Evolutionary conservation across 1,139 yeast genomes (phyloP).

Genomic region (Geotrichum carabidarum): DNA sequence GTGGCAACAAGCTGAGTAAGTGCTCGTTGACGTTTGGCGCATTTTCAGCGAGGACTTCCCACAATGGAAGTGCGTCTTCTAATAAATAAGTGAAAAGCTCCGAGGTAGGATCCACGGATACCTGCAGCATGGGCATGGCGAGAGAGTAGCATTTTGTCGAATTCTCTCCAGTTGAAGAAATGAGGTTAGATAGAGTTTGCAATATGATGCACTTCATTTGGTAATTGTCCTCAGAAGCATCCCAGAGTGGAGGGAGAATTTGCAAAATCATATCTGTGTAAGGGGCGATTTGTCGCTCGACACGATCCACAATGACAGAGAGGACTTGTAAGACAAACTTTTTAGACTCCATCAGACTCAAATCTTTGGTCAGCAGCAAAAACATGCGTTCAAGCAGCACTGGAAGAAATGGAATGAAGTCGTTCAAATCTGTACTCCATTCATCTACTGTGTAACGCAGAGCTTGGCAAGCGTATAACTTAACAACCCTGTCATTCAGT

Average conservation of each 20-base stretch:
- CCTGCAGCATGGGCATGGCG: slow-evolving; percentile 59
- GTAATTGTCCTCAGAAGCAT: slow-evolving; percentile 54
- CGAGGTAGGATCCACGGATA: slow-evolving; percentile 60
- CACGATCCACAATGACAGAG: slow-evolving; percentile 56
- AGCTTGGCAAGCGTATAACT: slow-evolving; percentile 68
- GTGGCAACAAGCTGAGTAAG: slow-evolving; percentile 45
- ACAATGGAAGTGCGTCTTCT: slow-evolving; percentile 85
- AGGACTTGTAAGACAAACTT: slow-evolving; percentile 62
- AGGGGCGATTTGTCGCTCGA: slow-evolving; percentile 36
- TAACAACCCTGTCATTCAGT: slow-evolving; percentile 67
- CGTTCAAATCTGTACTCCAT: slow-evolving; percentile 72
- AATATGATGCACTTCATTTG: slow-evolving; percentile 63
- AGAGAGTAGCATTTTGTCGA: slow-evolving; percentile 58
- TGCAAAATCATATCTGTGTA: slow-evolving; percentile 48
- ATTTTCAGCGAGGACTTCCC: slow-evolving; percentile 68
- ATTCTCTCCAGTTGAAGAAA: slow-evolving; percentile 57
- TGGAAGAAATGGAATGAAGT: slow-evolving; percentile 61
- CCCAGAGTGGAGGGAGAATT: slow-evolving; percentile 74
- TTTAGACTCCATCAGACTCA: slow-evolving; percentile 67
- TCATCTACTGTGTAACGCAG: slow-evolving; percentile 68
- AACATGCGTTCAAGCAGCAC: slow-evolving; percentile 47
- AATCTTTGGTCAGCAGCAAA: slow-evolving; percentile 44
- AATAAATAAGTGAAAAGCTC: slow-evolving; percentile 58
- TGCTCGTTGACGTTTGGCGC: slow-evolving; percentile 38
- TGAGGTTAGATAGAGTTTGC: slow-evolving; percentile 61